phyloP scores from a whole-genome alignment of 2,329 filamentous ascomycete genomes.

The Cladosporium phlei region DNA sequence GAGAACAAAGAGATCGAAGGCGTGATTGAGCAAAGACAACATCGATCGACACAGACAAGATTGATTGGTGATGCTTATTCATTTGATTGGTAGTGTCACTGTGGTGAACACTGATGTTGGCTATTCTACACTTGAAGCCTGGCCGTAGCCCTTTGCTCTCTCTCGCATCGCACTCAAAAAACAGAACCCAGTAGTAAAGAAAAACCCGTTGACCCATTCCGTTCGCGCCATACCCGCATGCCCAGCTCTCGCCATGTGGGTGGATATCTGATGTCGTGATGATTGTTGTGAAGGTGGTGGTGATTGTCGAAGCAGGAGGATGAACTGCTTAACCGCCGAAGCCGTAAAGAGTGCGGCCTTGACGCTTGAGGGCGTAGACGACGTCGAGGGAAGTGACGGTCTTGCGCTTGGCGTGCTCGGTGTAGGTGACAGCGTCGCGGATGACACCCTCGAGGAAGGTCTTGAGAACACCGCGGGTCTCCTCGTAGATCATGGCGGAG shows the following conservation, averaged over 20 bases:
- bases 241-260: slow-evolving; percentile 30
- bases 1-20: no score
- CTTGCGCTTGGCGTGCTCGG: slow-evolving; percentile 77
- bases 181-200: slow-evolving; percentile 18
- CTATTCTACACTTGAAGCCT: slow-evolving; percentile 16
- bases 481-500: slow-evolving; percentile 87
- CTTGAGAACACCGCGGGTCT: slow-evolving; percentile 78
- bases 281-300: slow-evolving; percentile 20
- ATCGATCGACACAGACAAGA: no score
- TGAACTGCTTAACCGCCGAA: slow-evolving; percentile 56
- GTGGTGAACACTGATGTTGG: slow-evolving; percentile 15
- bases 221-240: slow-evolving; percentile 32
- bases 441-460: slow-evolving; percentile 80
- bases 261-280: slow-evolving; percentile 30
- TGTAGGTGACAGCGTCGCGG: slow-evolving; percentile 74
- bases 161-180: slow-evolving; percentile 30
- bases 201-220: slow-evolving; percentile 22
- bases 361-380: slow-evolving; percentile 60
- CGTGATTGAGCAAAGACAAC: no score
- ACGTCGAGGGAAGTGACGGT: slow-evolving; percentile 61
- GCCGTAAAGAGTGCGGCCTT: slow-evolving; percentile 63
- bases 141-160: slow-evolving; percentile 20
- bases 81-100: slow-evolving; percentile 10
- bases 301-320: slow-evolving; percentile 16
- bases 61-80: slow-evolving; percentile 13